Evolutionary conservation across 140 eudicot genomes (phyloP).

Genomic region (Senecio squalidus): DNA sequence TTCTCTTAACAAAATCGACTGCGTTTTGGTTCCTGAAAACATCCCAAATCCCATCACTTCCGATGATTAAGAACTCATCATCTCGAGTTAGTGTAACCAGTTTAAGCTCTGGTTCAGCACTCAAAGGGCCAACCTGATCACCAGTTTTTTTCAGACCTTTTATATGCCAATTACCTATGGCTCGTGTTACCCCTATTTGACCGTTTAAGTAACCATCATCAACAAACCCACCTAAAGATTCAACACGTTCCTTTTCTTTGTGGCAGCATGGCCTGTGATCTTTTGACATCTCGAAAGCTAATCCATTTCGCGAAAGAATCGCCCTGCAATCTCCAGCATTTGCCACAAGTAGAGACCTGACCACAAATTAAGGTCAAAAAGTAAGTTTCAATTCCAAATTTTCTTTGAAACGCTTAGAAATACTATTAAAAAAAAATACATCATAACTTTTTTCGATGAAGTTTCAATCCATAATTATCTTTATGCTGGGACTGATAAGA

Average conservation of each 20-base stretch:
- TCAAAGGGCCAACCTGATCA: conserved; percentile 22
- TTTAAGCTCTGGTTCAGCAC: conserved; percentile 40
- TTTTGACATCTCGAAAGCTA: conserved; percentile 43
- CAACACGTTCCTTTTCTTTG: conserved; percentile 30
- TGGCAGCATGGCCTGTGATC: conserved; percentile 38
- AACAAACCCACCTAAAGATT: conserved; percentile 31
- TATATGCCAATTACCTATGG: conserved; percentile 42
- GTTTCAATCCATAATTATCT: neutral
- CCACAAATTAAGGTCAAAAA: neutral
- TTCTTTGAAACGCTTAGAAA: too few species aligned
- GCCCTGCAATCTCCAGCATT: conserved; percentile 54
- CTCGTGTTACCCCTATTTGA: conserved; percentile 34
- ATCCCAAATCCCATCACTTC: conserved; percentile 49
- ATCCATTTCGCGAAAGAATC: conserved; percentile 32
- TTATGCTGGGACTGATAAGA: neutral
- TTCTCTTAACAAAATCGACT: conserved; percentile 28
- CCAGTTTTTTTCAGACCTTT: conserved; percentile 25
- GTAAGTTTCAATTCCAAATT: neutral
- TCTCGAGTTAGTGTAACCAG: conserved; percentile 23
- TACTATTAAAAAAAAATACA: neutral
- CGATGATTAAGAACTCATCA: conserved; percentile 42
- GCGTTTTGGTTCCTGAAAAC: conserved; percentile 37
- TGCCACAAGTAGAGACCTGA: conserved; percentile 42
- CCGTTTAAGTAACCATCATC: conserved; percentile 47
- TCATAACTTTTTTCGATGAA: neutral